Percentiles rank a stretch among this genome's conserved stretches.
Conservation (phyloP, 768 basidiomycete species). For the Lactarius hatsudake region DNA sequence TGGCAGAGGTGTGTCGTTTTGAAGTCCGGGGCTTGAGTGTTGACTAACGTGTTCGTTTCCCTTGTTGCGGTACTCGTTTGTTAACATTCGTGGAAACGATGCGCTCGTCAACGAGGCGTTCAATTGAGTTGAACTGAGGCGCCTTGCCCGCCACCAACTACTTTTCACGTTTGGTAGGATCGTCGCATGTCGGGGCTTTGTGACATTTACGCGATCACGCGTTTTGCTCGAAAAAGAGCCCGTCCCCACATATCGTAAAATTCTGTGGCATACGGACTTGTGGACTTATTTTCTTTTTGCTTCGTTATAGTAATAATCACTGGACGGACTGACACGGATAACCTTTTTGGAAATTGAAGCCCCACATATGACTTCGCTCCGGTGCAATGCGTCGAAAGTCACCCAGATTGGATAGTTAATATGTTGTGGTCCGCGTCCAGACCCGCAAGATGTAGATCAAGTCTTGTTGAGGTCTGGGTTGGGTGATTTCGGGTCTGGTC, state of each 20-base stretch:
- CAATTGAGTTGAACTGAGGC: background rate
- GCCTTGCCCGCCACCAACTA: background rate
- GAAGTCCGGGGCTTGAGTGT: background rate
- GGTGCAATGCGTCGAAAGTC: too few relatives aligned
- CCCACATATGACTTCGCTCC: background rate
- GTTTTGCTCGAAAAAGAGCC: background rate
- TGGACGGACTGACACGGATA: background rate
- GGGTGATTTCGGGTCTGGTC: too few relatives aligned
- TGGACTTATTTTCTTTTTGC: background rate
- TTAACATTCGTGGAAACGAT: slow-evolving; percentile 42
- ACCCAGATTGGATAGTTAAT: background rate
- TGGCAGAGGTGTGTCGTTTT: slow-evolving; percentile 37
- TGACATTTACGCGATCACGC: background rate
- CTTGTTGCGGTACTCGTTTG: slow-evolving; percentile 45
- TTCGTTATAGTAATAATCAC: background rate
- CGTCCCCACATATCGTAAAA: background rate
- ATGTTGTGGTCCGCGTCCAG: background rate
- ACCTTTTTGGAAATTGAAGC: background rate
- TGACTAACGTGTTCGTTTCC: background rate
- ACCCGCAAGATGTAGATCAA: too few relatives aligned
- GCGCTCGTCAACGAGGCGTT: slow-evolving; percentile 7
- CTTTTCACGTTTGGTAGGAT: background rate
- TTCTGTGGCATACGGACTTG: background rate
- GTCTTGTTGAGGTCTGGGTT: too few relatives aligned
- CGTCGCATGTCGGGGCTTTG: background rate